Base-by-base conservation (phyloP, 2,329 filamentous ascomycete genomes). In the Hysterium pulicare region DNA sequence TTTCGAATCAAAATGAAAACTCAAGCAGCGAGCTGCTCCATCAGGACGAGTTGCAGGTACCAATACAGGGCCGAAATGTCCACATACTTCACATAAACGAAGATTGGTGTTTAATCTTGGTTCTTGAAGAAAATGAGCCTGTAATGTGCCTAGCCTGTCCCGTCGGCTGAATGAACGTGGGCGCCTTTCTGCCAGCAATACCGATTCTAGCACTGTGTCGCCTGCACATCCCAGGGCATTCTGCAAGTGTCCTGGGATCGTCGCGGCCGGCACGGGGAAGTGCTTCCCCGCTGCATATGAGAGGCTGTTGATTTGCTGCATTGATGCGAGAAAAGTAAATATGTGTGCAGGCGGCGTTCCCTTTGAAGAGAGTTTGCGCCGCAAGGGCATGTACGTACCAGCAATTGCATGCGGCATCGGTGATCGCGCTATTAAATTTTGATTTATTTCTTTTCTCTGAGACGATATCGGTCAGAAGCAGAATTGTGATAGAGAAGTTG, bases 91-190 rank as follows among this genome's bases (percentile, higher is more conserved):
- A 28, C 24, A 28, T 28, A 28, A 13, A 28, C 24, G 24, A 56
- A 45, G 41, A 54, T 57, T 52, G 52, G 49, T 55, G 47, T 53
- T 59, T 56, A 64, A 59, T 62, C 44, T 50, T 26, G 45, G 47
- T 49, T 56, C 48, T 54, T 51, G 53, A 53, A 50, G 49, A 33
- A 51, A 45, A 34, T 32, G 38, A 35, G 23, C 43, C 44, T 48
- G 40, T 49, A 53, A 61, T 23, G 60, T 62, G 62, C 58, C 58
- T 62, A 53, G 47, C 24, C 32, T n/a, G 32, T 19, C 11, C 32
- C 44, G 51, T 57, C 61, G 61, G 59, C 57, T 62, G 54, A 62
- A 62, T 51, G 48, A 46, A 54, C 57, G 53, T 58, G 16, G 53
- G 57, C 53, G 56, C 53, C 51, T 51, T 41, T 54, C 53, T 58